Base-by-base conservation (phyloP, 495 filamentous ascomycete species). In the Cercophora samala region DNA sequence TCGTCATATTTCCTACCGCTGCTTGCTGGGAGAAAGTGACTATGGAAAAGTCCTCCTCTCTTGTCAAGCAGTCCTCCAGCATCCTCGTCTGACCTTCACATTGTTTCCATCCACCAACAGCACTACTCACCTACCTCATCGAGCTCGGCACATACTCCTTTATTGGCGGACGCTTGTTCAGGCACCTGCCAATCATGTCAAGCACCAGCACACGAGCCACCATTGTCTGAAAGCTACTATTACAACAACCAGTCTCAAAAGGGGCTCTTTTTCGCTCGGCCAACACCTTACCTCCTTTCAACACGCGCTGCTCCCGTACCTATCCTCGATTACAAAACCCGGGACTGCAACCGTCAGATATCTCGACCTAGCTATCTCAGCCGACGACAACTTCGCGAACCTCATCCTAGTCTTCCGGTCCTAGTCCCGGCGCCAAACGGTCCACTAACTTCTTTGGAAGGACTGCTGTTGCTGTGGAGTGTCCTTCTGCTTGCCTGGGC, bases 101-200 rank as follows among this genome's bases (percentile, higher is more conserved):
- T 75, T 70, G 73, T 82, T 75, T 72, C 75, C 76, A 77, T 75
- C 78, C 76, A 75, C 73, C 66, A 71, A 73, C 69, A 68, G 70
- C 68, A 51, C 64, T 29, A 56, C 72, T 73, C 71, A 71, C 66
- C 64, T 63, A 64, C 64, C 71, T 71, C 74, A 70, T 72, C 71
- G 4, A 72, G 64, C 68, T 72, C 66, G 66, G 65, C 67, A 69
- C 69, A 71, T 66, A 67, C 68, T 63, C 72, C 58, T 77, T 75
- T 69, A 82, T 82, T 82, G 80, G 80, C 71, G 65, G 67, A 66
- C 64, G 66, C 53, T 62, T 71, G 65, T 69, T 70, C 32, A 29
- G n/a, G 52, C 24, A 68, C 56, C 63, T 54, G 71, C 80, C 80
- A 82, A 82, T 82, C 80, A 81, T 78, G 73, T 19, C 68, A 73